Conservation (phyloP, 768 basidiomycete species). For the Lactarius vividus region DNA sequence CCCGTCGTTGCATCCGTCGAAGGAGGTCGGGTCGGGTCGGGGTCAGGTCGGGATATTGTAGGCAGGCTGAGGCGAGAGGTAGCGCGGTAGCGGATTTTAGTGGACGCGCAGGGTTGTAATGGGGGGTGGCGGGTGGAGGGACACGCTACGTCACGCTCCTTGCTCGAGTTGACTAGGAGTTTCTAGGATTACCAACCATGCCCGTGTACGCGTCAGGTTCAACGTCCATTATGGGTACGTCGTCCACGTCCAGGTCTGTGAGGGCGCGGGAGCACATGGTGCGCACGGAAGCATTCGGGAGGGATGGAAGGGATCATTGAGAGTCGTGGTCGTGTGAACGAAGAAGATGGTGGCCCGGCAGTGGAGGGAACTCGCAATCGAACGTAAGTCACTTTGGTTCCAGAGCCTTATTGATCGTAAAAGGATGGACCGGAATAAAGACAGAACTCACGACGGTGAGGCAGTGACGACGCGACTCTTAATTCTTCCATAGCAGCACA, state of each 20-base stretch:
- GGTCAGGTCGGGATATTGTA: background rate
- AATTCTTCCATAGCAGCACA: slow-evolving; percentile 18
- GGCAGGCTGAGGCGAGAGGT: background rate
- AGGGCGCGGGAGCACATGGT: background rate
- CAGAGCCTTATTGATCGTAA: background rate
- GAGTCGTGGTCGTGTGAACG: no score
- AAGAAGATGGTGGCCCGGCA: no score
- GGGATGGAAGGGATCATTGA: no score
- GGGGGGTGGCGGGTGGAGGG: background rate
- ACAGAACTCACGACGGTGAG: slow-evolving; percentile 14
- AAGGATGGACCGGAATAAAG: background rate
- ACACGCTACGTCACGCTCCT: background rate
- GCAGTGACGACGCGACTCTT: slow-evolving; percentile 11
- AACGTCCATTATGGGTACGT: background rate
- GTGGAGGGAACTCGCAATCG: background rate
- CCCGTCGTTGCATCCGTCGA: background rate
- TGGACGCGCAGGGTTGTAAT: background rate
- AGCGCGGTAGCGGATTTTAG: background rate
- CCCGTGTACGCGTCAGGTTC: no score
- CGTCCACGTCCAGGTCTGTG: background rate
- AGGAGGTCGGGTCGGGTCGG: background rate
- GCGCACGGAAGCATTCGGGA: no score
- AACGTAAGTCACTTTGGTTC: slow-evolving; percentile 17
- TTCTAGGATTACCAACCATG: background rate
- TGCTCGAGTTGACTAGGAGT: background rate